These are phyloP conservation scores for Tetratostichococcus sp. DNA, from an alignment of 139 green algal species.

Conservation along the genomic window DNA sequence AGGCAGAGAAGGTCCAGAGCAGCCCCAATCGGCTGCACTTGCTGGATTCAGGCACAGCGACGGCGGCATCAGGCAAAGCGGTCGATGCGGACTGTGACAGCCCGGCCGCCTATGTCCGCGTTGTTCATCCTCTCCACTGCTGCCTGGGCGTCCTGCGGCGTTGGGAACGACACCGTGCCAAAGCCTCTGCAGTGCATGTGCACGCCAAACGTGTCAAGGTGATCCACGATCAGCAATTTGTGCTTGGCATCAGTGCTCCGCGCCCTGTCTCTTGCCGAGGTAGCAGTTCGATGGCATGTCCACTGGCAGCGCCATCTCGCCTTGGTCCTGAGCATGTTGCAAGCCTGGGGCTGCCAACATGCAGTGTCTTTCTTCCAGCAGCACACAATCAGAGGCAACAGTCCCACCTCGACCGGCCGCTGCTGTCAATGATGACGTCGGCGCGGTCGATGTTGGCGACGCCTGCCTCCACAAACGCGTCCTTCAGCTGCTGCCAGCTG, in stretches of 20 bases:
- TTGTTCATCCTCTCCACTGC: constrained; percentile 79
- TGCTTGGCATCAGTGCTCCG: not conserved
- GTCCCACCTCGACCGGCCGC: constrained; percentile 59
- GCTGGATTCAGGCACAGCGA: no score
- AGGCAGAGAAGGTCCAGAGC: no score
- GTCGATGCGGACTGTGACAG: constrained; percentile 80
- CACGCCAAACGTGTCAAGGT: not conserved
- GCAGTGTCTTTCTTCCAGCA: no score
- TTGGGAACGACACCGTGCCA: constrained; percentile 75
- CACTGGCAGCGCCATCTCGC: not conserved
- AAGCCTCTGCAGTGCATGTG: constrained; percentile 62
- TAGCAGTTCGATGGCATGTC: not conserved
- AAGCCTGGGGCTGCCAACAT: not conserved
- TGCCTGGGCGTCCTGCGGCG: constrained; percentile 52
- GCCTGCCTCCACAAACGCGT: constrained; percentile 64
- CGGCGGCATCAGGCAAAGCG: constrained; percentile 62
- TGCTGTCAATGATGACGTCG: constrained; percentile 78
- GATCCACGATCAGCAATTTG: not conserved
- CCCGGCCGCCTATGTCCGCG: constrained; percentile 69
- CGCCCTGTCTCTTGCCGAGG: not conserved
- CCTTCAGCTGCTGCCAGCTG: constrained; percentile 85
- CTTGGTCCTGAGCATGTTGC: no score
- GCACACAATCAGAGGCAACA: not conserved
- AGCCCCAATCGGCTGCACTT: no score
- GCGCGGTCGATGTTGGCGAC: constrained; percentile 61